phyloP scores from a whole-genome alignment of 768 basidiomycete species.

The Suillus brevipes region DNA sequence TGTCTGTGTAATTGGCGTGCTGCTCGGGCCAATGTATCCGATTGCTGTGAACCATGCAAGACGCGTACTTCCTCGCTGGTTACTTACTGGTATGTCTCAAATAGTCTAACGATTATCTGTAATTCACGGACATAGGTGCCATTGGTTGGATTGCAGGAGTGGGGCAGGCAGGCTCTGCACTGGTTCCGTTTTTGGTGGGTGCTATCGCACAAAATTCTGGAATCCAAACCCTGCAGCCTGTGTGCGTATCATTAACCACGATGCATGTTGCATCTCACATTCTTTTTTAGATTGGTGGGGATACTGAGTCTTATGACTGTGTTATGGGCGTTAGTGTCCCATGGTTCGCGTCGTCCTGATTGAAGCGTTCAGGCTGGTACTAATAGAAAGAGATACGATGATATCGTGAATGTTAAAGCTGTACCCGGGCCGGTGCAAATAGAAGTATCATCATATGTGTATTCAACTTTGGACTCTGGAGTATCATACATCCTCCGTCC shows the following conservation, averaged over 20 bases:
- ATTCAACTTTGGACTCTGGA: neutral
- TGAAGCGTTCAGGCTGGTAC: neutral
- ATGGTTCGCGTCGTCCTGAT: constrained; percentile 10
- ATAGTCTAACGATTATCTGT: neutral
- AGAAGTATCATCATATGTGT: neutral
- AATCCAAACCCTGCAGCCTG: constrained; percentile 41
- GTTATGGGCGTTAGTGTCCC: constrained; percentile 36
- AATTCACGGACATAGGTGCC: constrained; percentile 36
- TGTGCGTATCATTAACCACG: constrained; percentile 20
- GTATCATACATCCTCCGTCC: neutral
- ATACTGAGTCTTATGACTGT: constrained; percentile 37
- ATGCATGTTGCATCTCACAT: neutral
- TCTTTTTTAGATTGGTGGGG: constrained; percentile 16
- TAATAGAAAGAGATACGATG: too few relatives aligned
- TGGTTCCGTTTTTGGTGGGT: constrained; percentile 74
- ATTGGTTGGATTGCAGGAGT: constrained; percentile 71
- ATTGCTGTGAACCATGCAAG: constrained; percentile 69
- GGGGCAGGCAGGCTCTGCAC: constrained; percentile 71
- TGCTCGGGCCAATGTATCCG: constrained; percentile 54
- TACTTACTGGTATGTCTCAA: constrained; percentile 47
- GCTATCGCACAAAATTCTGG: constrained; percentile 62
- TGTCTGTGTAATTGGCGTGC: constrained; percentile 55
- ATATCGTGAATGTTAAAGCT: neutral
- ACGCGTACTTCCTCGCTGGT: constrained; percentile 66
- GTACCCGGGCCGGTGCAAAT: neutral